Evolutionary conservation across 306 rosid genomes (phyloP).

Genomic region (Pyrus betulifolia): DNA sequence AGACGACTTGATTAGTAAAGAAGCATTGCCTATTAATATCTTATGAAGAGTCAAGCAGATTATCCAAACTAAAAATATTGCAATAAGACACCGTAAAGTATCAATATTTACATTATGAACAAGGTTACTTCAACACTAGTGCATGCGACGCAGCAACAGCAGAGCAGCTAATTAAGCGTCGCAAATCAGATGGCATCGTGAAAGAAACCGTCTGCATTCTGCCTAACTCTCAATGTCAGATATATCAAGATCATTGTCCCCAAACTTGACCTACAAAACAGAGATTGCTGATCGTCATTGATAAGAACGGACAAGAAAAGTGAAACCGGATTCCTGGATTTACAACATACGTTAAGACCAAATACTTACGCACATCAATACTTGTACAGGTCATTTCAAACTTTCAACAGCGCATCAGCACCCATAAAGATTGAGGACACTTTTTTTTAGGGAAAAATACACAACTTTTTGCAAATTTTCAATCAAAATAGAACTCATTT

Average conservation of each 20-base stretch:
- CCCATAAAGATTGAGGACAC: no score
- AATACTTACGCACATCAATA: not conserved
- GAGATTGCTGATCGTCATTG: constrained; percentile 7
- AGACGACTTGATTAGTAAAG: no score
- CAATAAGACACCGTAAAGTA: not conserved
- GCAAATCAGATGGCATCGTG: constrained; percentile 3
- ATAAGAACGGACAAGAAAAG: not conserved
- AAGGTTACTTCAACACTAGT: not conserved
- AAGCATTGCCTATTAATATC: no score
- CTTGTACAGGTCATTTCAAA: not conserved
- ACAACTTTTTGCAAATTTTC: no score
- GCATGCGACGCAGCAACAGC: not conserved
- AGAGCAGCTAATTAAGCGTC: not conserved
- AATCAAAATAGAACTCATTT: not conserved
- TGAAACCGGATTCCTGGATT: not conserved
- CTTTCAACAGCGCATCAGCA: no score
- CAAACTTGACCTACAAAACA: constrained; percentile 67
- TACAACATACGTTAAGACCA: not conserved
- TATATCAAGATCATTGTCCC: constrained; percentile 84
- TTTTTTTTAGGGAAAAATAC: no score
- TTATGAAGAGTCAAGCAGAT: not conserved
- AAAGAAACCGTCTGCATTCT: constrained; percentile 44
- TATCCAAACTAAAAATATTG: no score
- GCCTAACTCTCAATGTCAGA: constrained; percentile 71
- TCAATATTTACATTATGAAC: constrained; percentile 5